Evolutionary conservation across 805 yeast species (phyloP), one percentile per base, ranked within the genome.

Genomic region (Hanseniaspora lachancei): DNA sequence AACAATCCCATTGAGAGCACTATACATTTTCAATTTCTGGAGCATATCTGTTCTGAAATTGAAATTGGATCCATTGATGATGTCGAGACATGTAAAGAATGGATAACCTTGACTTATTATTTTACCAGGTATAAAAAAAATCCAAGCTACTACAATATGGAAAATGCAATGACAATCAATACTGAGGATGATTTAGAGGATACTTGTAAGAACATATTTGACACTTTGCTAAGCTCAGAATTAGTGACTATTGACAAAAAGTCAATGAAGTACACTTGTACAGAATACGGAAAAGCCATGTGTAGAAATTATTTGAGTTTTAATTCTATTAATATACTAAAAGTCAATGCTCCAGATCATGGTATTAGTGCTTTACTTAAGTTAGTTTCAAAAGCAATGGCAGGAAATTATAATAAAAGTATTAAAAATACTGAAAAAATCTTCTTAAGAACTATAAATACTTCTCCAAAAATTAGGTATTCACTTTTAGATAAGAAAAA

Each of bases 51-150:
- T 8, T 72, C 79, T 4, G 81, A 77, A 52, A 66, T 76, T 0
- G 67, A 70, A 2, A 60, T 77, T 49, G 68, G 69, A 3, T 73
- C 77, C 0, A 66, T 78, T 0, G 62, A 59, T 0, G 64, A 72
- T 10, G 51, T 64, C 0, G 67, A 68, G 38, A 69, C 70, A 40
- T 77, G 79, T 0, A 60, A 73, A 9, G 62, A 64, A 2, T 79
- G 82, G 82, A 57, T 79, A 29, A 64, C 68, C 35, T 71, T 71
- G 12, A 78, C 82, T 0, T 79, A 74, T 60, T 74, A 78, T 50
- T 78, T 75, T 59, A 71, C 74, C 2, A 63, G 82, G 53, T 72
- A 65, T 52, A 58, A 58, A 18, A 62, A 67, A 43, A 74, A 73
- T 57, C 77, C 79, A 3, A 49, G 63, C 0, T 70, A 71, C 16